Evolutionary conservation across 495 filamentous ascomycete genomes (phyloP), one percentile per base, ranked within the genome.

Genomic region (Hypoxylon subgilvum): DNA sequence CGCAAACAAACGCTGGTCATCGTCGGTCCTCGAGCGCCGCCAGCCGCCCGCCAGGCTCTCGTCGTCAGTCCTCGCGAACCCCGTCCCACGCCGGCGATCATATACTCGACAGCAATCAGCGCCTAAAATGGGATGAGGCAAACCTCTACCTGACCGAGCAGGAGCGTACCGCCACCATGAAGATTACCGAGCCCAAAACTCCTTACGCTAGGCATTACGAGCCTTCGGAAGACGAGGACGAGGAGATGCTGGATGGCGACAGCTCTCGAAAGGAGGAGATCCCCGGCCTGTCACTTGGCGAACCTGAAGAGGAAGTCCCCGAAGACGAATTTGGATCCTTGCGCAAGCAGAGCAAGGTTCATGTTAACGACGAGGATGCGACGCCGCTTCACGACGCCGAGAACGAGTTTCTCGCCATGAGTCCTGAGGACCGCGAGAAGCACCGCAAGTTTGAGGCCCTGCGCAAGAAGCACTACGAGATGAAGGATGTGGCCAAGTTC

Each of bases 161-260:
- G 72, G 89, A 97, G 73, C 92, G 90, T 70, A 91, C 86, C 28
- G 84, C 88, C 23, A 97, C 93, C 38, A 97, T 97, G 95, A 97
- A 97, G 80, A 97, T 98, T 67, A 86, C 89, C 62, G 94, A 98
- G 76, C 94, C 94, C 41, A 98, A 98, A 81, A 98, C 94, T 13
- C 94, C 94, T 0, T 98, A 90, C 62, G 94, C 90, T 12, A 87
- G 84, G 64, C 88, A 89, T 57, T 97, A 97, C 67, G 91, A 98
- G 66, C 91, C 92, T 12, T 67, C 83, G 25, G 89, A 96, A 65
- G 94, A 97, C 53, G 81, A 79, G 13, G 89, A 87, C 45, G 88
- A 85, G 30, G 87, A 95, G 69, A 79, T 90, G 61, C 85, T 90
- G 66, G 75, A 94, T n/a, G 92, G 94, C 39, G 81, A 85, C 65